Base-by-base conservation (phyloP, 2,329 filamentous ascomycete genomes). In the Colletotrichum cereale region DNA sequence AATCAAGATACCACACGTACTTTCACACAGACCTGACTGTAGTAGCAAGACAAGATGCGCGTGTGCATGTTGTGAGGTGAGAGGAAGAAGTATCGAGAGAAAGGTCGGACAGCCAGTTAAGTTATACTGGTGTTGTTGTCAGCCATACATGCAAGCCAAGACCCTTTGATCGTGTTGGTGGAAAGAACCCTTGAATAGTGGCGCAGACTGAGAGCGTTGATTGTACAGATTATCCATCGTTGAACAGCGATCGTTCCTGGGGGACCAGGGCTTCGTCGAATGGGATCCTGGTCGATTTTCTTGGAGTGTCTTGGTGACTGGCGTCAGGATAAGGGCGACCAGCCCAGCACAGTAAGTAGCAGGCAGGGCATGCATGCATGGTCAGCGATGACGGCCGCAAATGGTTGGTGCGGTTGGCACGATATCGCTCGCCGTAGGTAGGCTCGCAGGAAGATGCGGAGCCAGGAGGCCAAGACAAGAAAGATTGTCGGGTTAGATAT, bases 1-100 rank as follows among this genome's bases (percentile, higher is more conserved):
- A 64, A 68, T 55, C 31, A 69, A 72, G 69, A 72, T 72, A 72
- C 69, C 69, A 72, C 58, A 31, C 57, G 29, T 71, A 52, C 52
- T 66, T 67, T 62, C 26, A 62, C 26, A 44, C n/a, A 36, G 2
- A 56, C 21, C 6, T 38, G 53, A 14, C n/a, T 55, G 31, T 1
- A 38, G 34, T 5, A 16, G 3, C n/a, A 2, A n/a, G 36, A 18
- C 3, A 7, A n/a, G 31, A 50, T 34, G 21, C 5, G 7, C 14
- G 14, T 12, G 7, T 12, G 7, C 31, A 36, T 24, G 3, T 4
- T 38, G 14, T 6, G 48, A 29, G 3, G 18, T 12, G 8, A 2
- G 4, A 1, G 5, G 16, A 1, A 8, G 16, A 38, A 36, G 2
- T 5, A 5, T 10, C 7, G 18, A 18, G 26, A n/a, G 18, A 18